A percentile compares a stretch with the other conserved stretches of the same genome.
Evolutionary conservation across 164 flowering plant species (phyloP).

Genomic region (Stephania japonica): DNA sequence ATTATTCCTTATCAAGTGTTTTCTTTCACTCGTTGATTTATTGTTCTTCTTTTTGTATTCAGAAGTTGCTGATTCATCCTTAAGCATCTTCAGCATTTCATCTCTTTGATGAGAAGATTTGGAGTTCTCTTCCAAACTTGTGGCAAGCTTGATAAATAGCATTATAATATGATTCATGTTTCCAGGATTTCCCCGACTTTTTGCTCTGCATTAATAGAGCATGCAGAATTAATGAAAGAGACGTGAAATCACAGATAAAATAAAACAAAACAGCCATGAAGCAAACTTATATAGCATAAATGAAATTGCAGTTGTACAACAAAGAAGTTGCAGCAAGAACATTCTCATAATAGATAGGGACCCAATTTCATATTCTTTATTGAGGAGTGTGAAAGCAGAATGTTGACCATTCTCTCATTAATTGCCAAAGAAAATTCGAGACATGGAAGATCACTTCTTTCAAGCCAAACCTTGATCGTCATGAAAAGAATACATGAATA

Average conservation of each 20-base stretch:
- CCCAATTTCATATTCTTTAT: background rate
- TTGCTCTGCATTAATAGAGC: constrained; percentile 40
- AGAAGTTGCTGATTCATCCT: constrained; percentile 46
- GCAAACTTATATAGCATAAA: background rate
- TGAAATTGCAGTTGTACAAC: background rate
- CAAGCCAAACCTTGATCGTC: background rate
- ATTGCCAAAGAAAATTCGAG: background rate
- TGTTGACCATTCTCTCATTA: background rate
- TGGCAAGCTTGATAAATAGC: constrained; percentile 60
- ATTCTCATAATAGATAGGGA: background rate
- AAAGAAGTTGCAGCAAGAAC: background rate
- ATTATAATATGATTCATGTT: constrained; percentile 62
- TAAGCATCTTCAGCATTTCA: constrained; percentile 43
- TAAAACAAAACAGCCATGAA: background rate
- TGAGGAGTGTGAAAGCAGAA: background rate
- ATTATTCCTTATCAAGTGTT: constrained; percentile 44
- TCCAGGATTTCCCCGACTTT: constrained; percentile 57
- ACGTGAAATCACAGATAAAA: constrained; percentile 6
- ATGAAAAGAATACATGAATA: background rate
- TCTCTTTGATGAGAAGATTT: constrained; percentile 44
- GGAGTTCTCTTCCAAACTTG: constrained; percentile 52
- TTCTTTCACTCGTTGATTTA: constrained; percentile 43
- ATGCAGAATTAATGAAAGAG: background rate
- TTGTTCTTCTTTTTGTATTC: constrained; percentile 55
- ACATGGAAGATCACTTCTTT: background rate